Conservation (phyloP, 2,329 filamentous ascomycete genomes). For the Rosellinia necatrix region DNA sequence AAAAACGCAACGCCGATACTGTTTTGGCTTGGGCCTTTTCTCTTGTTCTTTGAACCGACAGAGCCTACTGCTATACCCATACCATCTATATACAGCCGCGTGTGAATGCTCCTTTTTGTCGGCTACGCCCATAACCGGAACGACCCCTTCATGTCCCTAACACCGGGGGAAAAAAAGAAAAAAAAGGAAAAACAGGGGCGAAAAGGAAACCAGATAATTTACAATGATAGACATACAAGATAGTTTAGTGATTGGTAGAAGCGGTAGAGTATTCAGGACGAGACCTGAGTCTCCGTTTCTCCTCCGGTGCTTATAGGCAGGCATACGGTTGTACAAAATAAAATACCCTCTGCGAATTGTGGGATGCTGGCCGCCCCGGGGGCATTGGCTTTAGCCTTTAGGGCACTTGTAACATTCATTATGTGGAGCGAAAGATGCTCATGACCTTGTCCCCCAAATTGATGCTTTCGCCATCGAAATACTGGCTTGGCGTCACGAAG, state of each 20-base stretch:
- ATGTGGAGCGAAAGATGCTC: constrained; percentile 4
- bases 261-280: neutral
- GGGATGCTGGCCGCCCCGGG: neutral
- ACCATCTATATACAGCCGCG: neutral
- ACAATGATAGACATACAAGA: constrained; percentile 26
- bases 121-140: neutral
- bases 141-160: neutral
- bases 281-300: neutral
- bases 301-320: neutral
- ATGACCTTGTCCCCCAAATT: constrained; percentile 3
- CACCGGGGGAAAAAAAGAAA: no score
- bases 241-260: constrained; percentile 3
- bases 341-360: neutral
- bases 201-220: constrained; percentile 5
- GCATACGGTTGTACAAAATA: neutral
- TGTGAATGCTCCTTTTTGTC: constrained; percentile 4
- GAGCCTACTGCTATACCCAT: neutral
- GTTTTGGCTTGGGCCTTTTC: neutral
- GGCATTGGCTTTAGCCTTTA: neutral
- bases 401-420: neutral
- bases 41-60: neutral
- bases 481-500: constrained; percentile 58
- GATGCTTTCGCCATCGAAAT: constrained; percentile 46
- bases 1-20: no score
- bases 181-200: no score